phyloP scores from a whole-genome alignment of 345 rosid genomes.

The Erucastrum elatum region DNA sequence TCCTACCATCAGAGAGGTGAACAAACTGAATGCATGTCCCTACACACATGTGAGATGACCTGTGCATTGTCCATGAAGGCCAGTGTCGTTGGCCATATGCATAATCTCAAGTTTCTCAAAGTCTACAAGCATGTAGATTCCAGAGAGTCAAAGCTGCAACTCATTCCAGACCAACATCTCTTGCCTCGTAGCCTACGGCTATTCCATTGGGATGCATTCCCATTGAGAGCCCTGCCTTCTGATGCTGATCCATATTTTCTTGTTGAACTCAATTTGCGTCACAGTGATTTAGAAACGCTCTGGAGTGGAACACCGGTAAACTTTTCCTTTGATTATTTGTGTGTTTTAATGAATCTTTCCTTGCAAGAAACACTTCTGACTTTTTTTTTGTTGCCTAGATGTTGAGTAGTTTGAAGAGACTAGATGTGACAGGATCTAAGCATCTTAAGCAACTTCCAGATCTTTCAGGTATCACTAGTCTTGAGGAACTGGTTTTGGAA shows the following conservation, averaged over 20 bases:
- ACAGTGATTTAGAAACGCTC: constrained; percentile 12
- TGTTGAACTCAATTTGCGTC: constrained; percentile 10
- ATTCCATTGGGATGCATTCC: constrained; percentile 32
- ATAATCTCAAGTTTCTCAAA: constrained; percentile 1
- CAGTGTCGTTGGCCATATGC: neutral
- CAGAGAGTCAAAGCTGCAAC: neutral
- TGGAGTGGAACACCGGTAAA: neutral
- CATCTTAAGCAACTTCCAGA: neutral
- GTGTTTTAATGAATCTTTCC: neutral
- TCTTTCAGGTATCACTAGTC: neutral
- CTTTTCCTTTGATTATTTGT: neutral
- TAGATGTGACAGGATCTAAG: constrained; percentile 26
- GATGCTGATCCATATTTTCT: neutral
- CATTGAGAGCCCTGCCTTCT: neutral
- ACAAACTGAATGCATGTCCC: constrained; percentile 12
- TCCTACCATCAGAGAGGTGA: neutral
- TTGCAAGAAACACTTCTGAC: neutral
- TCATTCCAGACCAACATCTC: neutral
- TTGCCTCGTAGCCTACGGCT: neutral
- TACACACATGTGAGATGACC: constrained; percentile 14
- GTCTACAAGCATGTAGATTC: constrained; percentile 21
- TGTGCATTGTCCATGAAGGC: neutral
- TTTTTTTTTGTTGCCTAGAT: neutral
- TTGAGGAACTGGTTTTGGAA: constrained; percentile 19
- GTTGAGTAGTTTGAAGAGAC: neutral